These are phyloP conservation scores for Zopfochytrium polystomum DNA, from an alignment of 371 early-diverging fungal species.

Conservation along the genomic window DNA sequence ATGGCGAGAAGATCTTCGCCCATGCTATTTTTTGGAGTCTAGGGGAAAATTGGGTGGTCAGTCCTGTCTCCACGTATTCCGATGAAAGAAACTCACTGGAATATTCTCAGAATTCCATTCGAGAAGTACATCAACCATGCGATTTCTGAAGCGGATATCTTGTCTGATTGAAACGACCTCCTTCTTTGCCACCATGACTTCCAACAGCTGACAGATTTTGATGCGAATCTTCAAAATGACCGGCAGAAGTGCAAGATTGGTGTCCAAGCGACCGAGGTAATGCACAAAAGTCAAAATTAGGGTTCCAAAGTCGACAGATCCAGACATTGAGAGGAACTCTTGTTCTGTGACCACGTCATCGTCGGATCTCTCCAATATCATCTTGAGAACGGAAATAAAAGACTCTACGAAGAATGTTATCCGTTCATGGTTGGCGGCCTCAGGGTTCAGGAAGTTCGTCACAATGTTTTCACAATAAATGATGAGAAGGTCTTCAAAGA, in stretches of 20 bases:
- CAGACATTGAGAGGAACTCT: slow-evolving; percentile 12
- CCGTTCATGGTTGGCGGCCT: slow-evolving; percentile 70
- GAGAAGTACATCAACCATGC: slow-evolving; percentile 57
- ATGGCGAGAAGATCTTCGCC: slow-evolving; percentile 28
- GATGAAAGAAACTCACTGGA: slow-evolving; percentile 49
- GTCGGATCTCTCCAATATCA: slow-evolving; percentile 78
- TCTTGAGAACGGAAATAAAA: slow-evolving; percentile 78
- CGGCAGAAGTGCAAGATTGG: slow-evolving; percentile 3
- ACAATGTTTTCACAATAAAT: slow-evolving; percentile 74
- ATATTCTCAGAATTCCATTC: slow-evolving; percentile 73
- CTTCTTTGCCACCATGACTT: slow-evolving; percentile 75
- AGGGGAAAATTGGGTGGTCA: too few relatives aligned
- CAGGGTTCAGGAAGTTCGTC: slow-evolving; percentile 72
- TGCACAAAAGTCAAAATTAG: slow-evolving; percentile 73
- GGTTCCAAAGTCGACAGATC: slow-evolving; percentile 69
- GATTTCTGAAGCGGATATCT: slow-evolving; percentile 81
- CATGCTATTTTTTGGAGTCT: too few relatives aligned
- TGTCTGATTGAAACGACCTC: slow-evolving; percentile 78
- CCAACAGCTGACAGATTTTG: slow-evolving; percentile 80
- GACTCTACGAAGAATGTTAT: slow-evolving; percentile 88
- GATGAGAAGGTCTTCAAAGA: slow-evolving; percentile 60
- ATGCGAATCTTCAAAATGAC: slow-evolving; percentile 60
- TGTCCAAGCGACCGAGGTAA: slow-evolving; percentile 62
- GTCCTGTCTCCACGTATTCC: too few relatives aligned
- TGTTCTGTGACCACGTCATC: slow-evolving; percentile 28